Percentiles rank a stretch among this genome's conserved stretches.
phyloP scores from a whole-genome alignment of 495 filamentous ascomycete genomes.

The Tuber brumale region DNA sequence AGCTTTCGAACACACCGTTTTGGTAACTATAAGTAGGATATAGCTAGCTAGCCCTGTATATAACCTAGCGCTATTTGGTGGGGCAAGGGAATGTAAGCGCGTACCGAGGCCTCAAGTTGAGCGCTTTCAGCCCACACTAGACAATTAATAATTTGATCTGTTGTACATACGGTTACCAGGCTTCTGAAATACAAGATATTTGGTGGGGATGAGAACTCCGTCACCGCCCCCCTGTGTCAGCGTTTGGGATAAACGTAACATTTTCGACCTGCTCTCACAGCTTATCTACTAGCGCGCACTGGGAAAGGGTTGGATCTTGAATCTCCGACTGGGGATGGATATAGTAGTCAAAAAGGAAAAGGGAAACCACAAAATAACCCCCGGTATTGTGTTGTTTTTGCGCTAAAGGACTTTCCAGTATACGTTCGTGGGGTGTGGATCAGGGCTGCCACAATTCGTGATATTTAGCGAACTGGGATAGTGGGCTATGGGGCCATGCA shows the following conservation, averaged over 20 bases:
- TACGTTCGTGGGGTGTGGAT: neutral
- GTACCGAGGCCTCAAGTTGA: too few species aligned
- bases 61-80: too few species aligned
- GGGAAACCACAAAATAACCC: neutral
- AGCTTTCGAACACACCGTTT: neutral
- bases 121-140: too few species aligned
- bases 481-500: too few species aligned
- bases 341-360: neutral
- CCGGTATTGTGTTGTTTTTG: neutral
- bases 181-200: neutral
- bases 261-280: neutral
- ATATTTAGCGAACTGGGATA: neutral
- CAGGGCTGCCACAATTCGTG: neutral
- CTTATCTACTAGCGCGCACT: too few species aligned
- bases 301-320: neutral
- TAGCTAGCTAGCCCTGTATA: too few species aligned
- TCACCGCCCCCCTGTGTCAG: neutral
- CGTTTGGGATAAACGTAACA: neutral
- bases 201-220: neutral
- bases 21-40: neutral
- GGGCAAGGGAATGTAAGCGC: too few species aligned
- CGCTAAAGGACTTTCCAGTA: neutral
- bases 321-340: neutral
- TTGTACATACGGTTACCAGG: too few species aligned
- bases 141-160: too few species aligned